A percentile compares a stretch with the other conserved stretches of the same genome.
Conservation (phyloP, 139 green algal species). For the Edaphochlamys debaryana region DNA sequence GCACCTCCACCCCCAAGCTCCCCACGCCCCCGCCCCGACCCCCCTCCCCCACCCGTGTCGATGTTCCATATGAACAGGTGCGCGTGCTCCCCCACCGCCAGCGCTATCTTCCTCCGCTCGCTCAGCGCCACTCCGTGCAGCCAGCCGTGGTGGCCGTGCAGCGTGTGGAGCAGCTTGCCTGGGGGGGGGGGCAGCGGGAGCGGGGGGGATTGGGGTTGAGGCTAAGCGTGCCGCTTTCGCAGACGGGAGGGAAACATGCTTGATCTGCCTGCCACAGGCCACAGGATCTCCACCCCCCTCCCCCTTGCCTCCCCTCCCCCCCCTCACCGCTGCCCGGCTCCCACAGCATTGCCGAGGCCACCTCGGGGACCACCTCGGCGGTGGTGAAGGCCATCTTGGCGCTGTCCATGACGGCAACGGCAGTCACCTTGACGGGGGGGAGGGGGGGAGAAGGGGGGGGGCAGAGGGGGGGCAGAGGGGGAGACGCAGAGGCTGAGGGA, state of each 20-base stretch:
- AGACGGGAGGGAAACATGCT: not conserved
- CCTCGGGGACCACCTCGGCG: slow-evolving; percentile 26
- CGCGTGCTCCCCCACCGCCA: slow-evolving; percentile 13
- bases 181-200: not conserved
- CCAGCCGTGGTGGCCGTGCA: slow-evolving; percentile 26
- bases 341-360: slow-evolving; percentile 31
- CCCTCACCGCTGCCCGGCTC: not conserved
- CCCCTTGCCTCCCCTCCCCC: too few relatives aligned
- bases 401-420: slow-evolving; percentile 23
- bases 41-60: slow-evolving; percentile 6
- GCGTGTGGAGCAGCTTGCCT: slow-evolving; percentile 30
- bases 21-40: too few relatives aligned
- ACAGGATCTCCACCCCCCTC: too few relatives aligned
- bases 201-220: not conserved
- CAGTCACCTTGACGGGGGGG: not conserved
- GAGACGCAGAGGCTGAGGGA: not conserved
- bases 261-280: not conserved
- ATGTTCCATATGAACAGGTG: slow-evolving; percentile 30
- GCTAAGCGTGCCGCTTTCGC: not conserved
- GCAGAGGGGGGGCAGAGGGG: not conserved
- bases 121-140: slow-evolving; percentile 26
- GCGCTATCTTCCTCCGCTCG: slow-evolving; percentile 26
- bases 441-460: not conserved
- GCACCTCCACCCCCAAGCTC: too few relatives aligned
- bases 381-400: slow-evolving; percentile 14